Conservation (phyloP, 73 alveolate genomes). For the Paramecium octaurelia region DNA sequence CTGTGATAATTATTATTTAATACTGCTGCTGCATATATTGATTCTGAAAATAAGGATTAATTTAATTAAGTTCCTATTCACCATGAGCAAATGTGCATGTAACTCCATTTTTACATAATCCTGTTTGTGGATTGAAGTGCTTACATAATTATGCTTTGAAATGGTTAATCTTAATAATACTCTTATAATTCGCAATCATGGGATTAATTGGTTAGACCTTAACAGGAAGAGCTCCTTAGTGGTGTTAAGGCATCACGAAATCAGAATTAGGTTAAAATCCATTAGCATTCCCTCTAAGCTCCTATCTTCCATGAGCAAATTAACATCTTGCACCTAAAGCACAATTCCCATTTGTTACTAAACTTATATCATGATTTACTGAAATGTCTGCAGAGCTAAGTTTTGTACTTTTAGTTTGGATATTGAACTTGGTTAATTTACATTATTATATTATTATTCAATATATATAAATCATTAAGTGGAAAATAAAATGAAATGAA, state of each 20-base stretch:
- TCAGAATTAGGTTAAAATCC: neutral
- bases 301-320: constrained; percentile 34
- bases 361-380: neutral
- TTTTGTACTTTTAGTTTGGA: neutral
- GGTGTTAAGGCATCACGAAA: neutral
- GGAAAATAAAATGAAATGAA: neutral
- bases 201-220: neutral
- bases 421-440: neutral
- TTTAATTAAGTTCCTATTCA: neutral
- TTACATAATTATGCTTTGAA: neutral
- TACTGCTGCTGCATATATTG: neutral
- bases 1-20: neutral
- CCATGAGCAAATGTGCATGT: constrained; percentile 41
- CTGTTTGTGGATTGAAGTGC: constrained; percentile 18
- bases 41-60: neutral
- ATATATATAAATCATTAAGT: neutral
- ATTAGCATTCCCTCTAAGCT: neutral
- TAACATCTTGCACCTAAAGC: constrained; percentile 33
- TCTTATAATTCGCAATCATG: constrained; percentile 23
- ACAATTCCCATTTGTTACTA: constrained; percentile 7
- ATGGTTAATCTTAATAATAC: neutral
- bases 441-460: neutral
- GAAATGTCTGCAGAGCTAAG: constrained; percentile 33
- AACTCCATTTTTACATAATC: constrained; percentile 21
- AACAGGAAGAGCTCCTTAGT: neutral